Evolutionary conservation across 805 yeast species (phyloP).

Genomic region (Sporopachydermia quercuum): DNA sequence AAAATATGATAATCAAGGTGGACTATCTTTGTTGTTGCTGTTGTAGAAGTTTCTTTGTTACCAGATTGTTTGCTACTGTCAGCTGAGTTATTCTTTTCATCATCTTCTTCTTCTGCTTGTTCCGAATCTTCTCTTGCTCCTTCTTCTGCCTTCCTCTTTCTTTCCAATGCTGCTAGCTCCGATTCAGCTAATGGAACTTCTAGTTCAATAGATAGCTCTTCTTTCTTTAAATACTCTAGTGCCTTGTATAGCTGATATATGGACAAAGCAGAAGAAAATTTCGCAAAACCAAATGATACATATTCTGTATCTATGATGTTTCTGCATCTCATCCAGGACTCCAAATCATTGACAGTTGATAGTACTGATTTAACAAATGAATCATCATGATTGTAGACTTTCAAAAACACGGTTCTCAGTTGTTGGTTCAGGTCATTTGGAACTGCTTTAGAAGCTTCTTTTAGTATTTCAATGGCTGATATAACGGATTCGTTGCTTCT

Average conservation of each 20-base stretch:
- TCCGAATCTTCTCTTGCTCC: background rate
- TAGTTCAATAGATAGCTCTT: background rate
- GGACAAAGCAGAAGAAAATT: background rate
- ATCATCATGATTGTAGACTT: background rate
- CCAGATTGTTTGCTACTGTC: background rate
- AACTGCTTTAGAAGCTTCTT: background rate
- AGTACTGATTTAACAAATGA: background rate
- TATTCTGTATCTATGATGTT: background rate
- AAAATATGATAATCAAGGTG: background rate
- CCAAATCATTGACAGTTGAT: background rate
- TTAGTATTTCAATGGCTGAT: background rate
- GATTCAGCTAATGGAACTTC: background rate
- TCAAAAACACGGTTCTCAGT: background rate
- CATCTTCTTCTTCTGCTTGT: background rate
- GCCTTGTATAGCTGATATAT: background rate
- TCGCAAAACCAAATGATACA: background rate
- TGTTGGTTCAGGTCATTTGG: background rate
- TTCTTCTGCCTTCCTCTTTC: background rate
- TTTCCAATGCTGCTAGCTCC: background rate
- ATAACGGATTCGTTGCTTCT: background rate
- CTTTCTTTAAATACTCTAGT: background rate
- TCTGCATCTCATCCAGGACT: background rate
- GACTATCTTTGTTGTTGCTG: no score
- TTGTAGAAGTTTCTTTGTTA: background rate
- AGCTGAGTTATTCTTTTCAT: background rate